Evolutionary conservation across 1,284 basidiomycete species (phyloP), one percentile per base, ranked within the genome.

Genomic region (Naganishia liquefaciens): DNA sequence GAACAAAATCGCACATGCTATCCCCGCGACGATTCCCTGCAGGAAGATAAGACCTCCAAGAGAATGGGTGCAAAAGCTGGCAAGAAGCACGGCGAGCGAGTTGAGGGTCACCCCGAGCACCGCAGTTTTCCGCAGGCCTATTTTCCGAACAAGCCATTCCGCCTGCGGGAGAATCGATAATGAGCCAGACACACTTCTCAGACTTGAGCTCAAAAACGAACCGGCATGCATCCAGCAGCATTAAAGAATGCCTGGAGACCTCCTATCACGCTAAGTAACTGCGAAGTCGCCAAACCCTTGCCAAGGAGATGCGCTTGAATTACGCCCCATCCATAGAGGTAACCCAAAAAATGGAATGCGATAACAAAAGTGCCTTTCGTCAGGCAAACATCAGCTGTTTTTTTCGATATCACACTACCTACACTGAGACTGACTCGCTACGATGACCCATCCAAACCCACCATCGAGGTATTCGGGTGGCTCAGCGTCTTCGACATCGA

Each of bases 321-420:
- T 13, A 69, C 68, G n/a, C 68, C 68, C 68, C 68, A 69, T 7
- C 58, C 53, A 37, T 69, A 69, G 6, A 69, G 60, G 5, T 55
- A 62, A 25, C 68, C 68, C 4, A 69, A 50, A 42, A 53, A 64
- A n/a, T 65, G 66, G 33, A 69, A 69, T 3, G 60, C 39, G 21
- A 69, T 55, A 25, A 60, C 37, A 37, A 65, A 69, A 0, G 65
- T 64, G 51, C 65, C 68, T 69, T 15, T n/a, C 33, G 39, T 4
- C 30, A 30, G 17, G 4, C n/a, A 15, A 44, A n/a, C 5, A 5
- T 60, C 13, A 58, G 49, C 25, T n/a, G 21, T 2, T 17, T 25
- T n/a, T 5, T 9, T 37, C 33, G 13, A 3, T 7, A 9, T 2
- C 33, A 37, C 33, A 7, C 33, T 37, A 0, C 13, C 2, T 13